Base-by-base conservation (phyloP, 129 eudicot species). In the Pulicaria dysenterica region DNA sequence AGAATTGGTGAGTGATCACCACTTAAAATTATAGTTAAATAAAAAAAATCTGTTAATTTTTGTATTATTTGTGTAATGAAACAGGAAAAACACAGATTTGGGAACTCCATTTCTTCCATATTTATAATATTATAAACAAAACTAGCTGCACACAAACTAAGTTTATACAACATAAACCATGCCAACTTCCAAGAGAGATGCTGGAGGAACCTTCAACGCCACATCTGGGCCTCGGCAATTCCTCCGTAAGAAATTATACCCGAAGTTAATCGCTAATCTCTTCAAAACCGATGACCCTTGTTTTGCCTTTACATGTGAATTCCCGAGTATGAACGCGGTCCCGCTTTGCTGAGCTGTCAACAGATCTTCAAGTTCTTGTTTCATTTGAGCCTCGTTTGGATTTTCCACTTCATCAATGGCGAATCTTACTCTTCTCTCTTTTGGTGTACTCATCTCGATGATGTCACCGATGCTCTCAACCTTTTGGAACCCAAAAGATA, bases 151-250 rank as follows among this genome's bases (percentile, higher is more conserved):
- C 17, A 61, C 13, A 13, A 65, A 40, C 60, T 49, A 14, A 68
- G 58, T 68, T 82, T 76, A 86, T 54, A 92, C 96, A 69, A 88
- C 83, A 79, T 89, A 89, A 66, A 89, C 96, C 98, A 89, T 92
- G 66, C 98, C 98, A 40, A 92, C 98, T 82, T 92, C 91, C 62
- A 92, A 83, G 2, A 85, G 77, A 11, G 98, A 92, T 7, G 89
- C 96, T 3, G 89, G 96, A 62, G 96, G 96, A 58, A 89, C 92
- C 76, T 81, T 85, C 15, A 92, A 82, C 2, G 80, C 91, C 14
- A 85, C 91, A 78, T 85, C 87, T 2, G 95, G 81, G 5, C 95
- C 98, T 44, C 96, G 80, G 24, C 96, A 92, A 48, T 92, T 92
- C 75, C 88, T 87, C 6, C 95, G 74, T 14, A 92, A 71, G 74